Evolutionary conservation across 306 rosid genomes (phyloP), one percentile per base, ranked within the genome.

Genomic region (Trifolium subterraneum): DNA sequence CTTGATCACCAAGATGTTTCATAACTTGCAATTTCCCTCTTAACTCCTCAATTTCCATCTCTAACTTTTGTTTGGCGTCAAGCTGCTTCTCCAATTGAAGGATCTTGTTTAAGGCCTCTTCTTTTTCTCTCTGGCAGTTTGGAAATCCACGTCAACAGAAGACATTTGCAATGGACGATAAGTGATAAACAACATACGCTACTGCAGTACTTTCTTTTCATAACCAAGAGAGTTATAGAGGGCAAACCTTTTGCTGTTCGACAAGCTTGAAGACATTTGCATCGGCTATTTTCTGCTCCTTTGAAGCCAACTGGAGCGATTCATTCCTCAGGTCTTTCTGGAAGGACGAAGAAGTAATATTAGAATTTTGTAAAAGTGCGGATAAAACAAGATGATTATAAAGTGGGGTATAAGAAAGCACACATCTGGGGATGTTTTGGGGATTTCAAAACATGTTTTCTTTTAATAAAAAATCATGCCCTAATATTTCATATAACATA

Each of bases 1-100:
- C 96, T 83, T 79, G 86, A 71, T 94, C 90, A 73, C 86, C 99
- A 55, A 91, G 96, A 90, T 94, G 97, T 86, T 86, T 88, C 97
- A 92, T 88, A 73, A 94, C 99, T 80, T 91, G 90, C 69, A 94
- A 54, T 76, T 94, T 94, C 54, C 99, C 99, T 83, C 84, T 94
- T 36, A 94, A 51, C 76, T 94, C 96, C 81, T 88, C 92, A 66
- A 94, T 94, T 80, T 94, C 99, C 97, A 94, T 90, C 79, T 91
- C 93, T 77, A 94, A 82, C 64, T 91, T 90, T 87, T 91, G 99
- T 78, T 94, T 91, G 31, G 90, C 95, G 79, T 91, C 97, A 76
- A 94, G 82, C 81, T 92, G 89, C 83, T 88, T 92, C 81, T 91
- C 90, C 87, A 94, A 78, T 82, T 77, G 82, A 82, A 94, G 87